Evolutionary conservation across 148 eudicot species (phyloP).

Genomic region (Fagopyrum esculentum): DNA sequence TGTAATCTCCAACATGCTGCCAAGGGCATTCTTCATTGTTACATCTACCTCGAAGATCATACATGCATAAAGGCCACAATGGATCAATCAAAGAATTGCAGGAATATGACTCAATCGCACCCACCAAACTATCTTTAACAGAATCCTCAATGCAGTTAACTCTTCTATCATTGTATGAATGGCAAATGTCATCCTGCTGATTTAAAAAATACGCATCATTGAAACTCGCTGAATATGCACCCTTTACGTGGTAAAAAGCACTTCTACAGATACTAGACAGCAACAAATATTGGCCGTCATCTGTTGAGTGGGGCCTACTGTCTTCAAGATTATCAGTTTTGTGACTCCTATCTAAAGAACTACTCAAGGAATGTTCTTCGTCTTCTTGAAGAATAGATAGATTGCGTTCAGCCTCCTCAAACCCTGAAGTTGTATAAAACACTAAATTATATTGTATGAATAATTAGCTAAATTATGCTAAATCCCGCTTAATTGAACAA

Average conservation of each 20-base stretch:
- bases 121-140: conserved; percentile 20
- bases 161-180: not conserved
- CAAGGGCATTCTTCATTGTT: conserved; percentile 65
- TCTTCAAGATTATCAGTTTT: conserved; percentile 23
- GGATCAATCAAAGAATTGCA: conserved; percentile 42
- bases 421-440: conserved; percentile 13
- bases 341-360: conserved; percentile 17
- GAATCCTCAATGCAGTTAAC: conserved; percentile 15
- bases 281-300: conserved; percentile 18
- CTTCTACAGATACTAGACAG: conserved; percentile 31
- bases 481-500: not conserved
- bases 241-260: conserved; percentile 33
- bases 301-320: conserved; percentile 13
- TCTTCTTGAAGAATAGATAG: conserved; percentile 25
- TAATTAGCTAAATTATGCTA: not conserved
- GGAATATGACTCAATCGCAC: conserved; percentile 39
- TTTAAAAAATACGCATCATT: conserved; percentile 15
- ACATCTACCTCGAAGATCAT: conserved; percentile 74
- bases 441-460: not conserved
- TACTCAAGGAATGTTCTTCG: conserved; percentile 28
- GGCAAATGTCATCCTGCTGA: conserved; percentile 9
- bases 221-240: conserved; percentile 13
- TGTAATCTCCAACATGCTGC: conserved; percentile 53
- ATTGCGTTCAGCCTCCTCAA: conserved; percentile 17
- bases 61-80: conserved; percentile 66